Percentiles rank a stretch among this genome's conserved stretches.
These are phyloP conservation scores for Vanrija pseudolonga DNA, from an alignment of 1,284 basidiomycete species.

Conservation along the genomic window DNA sequence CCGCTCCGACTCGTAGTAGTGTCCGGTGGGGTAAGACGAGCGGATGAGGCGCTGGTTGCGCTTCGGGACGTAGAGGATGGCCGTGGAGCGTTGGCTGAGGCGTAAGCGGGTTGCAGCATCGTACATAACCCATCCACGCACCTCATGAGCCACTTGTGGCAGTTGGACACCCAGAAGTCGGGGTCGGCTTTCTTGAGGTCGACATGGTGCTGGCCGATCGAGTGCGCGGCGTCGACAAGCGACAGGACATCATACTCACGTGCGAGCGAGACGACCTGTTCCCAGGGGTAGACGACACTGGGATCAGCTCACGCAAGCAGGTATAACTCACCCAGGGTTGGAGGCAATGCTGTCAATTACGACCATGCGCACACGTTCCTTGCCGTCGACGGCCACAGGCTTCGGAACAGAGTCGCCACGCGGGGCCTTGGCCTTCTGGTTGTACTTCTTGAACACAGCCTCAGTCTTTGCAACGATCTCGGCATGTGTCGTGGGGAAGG, in stretches of 20 bases:
- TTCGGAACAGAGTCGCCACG: slow-evolving; percentile 17
- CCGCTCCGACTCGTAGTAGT: slow-evolving; percentile 55
- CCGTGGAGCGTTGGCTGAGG: slow-evolving; percentile 65
- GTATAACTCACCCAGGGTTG: slow-evolving; percentile 55
- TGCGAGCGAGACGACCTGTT: slow-evolving; percentile 67
- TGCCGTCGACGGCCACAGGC: slow-evolving; percentile 22
- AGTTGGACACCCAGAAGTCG: slow-evolving; percentile 81
- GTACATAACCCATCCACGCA: too few relatives aligned
- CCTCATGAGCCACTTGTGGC: slow-evolving; percentile 72
- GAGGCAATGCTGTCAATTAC: slow-evolving; percentile 72
- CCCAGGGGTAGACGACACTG: slow-evolving; percentile 67
- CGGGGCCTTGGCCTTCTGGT: slow-evolving; percentile 8
- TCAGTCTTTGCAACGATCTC: slow-evolving; percentile 60
- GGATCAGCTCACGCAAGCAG: slow-evolving; percentile 28
- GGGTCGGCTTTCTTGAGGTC: slow-evolving; percentile 60
- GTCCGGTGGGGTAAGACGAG: slow-evolving; percentile 69
- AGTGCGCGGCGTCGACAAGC: slow-evolving; percentile 79
- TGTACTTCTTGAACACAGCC: slow-evolving; percentile 45
- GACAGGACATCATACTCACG: slow-evolving; percentile 64
- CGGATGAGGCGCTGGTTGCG: slow-evolving; percentile 74
- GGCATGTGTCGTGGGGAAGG: slow-evolving; percentile 63
- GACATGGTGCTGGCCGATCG: slow-evolving; percentile 60
- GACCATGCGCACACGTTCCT: slow-evolving; percentile 56
- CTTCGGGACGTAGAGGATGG: slow-evolving; percentile 71
- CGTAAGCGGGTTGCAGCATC: background rate